A percentile compares a stretch with the other conserved stretches of the same genome.
These are phyloP conservation scores for Lentinula raphanica DNA, from an alignment of 768 basidiomycete species.

Conservation along the genomic window DNA sequence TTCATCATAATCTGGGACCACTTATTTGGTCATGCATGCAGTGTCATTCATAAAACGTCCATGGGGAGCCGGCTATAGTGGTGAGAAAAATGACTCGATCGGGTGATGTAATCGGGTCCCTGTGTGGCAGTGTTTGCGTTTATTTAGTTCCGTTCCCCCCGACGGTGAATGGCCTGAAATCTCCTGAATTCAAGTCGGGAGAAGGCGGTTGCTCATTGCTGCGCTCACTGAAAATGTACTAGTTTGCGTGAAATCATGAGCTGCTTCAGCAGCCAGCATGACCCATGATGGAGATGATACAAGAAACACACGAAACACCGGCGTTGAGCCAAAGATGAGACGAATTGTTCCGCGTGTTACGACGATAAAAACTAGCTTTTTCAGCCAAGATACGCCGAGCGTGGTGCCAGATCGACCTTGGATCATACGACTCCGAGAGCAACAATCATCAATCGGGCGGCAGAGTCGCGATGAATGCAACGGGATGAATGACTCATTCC, in stretches of 20 bases:
- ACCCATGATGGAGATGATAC: neutral
- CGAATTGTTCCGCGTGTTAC: neutral
- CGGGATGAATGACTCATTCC: neutral
- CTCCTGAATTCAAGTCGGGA: no score
- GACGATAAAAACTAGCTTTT: no score
- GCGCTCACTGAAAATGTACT: no score
- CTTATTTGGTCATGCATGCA: no score
- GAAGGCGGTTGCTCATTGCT: no score
- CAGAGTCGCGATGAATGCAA: neutral
- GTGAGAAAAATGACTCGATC: neutral
- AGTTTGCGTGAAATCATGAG: no score
- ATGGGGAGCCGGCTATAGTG: neutral
- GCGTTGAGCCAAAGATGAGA: neutral
- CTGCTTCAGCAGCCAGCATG: neutral
- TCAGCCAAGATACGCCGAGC: no score
- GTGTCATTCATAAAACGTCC: neutral
- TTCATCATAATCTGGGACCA: no score
- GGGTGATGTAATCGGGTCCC: neutral
- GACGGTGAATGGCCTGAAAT: no score
- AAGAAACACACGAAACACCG: neutral
- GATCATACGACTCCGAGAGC: no score
- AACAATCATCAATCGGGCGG: neutral
- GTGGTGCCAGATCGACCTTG: no score
- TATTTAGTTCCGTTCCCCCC: neutral
- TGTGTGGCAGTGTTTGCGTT: neutral